These are phyloP conservation scores for Plenodomus tracheiphilus DNA, from an alignment of 2,329 filamentous ascomycete species.

Conservation along the genomic window DNA sequence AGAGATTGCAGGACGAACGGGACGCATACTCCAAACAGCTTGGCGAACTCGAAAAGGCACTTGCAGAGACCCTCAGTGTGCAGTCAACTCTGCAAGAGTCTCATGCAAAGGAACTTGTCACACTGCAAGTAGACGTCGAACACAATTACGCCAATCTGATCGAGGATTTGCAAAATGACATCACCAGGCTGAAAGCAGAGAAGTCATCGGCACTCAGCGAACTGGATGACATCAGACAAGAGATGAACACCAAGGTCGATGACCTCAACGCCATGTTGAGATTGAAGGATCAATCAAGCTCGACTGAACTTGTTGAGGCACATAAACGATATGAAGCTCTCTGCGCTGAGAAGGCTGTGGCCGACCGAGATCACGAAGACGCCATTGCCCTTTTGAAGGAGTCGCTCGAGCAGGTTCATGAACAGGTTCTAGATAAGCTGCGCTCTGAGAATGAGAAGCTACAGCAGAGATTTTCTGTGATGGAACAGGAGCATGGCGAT, in stretches of 20 bases:
- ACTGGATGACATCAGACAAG: slow-evolving; percentile 24
- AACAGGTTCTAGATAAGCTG: slow-evolving; percentile 26
- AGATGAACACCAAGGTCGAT: slow-evolving; percentile 24
- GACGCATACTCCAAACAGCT: slow-evolving; percentile 25
- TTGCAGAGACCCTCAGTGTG: slow-evolving; percentile 19
- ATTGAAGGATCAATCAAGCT: slow-evolving; percentile 18
- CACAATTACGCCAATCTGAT: slow-evolving; percentile 34
- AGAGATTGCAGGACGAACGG: slow-evolving; percentile 18
- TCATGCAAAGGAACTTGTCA: slow-evolving; percentile 27
- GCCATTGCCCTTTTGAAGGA: slow-evolving; percentile 31
- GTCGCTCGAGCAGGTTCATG: slow-evolving; percentile 30
- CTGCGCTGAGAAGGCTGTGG: slow-evolving; percentile 27
- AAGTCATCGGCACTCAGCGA: slow-evolving; percentile 26
- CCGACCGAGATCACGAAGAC: slow-evolving; percentile 34
- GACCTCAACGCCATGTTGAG: slow-evolving; percentile 23
- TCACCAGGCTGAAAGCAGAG: slow-evolving; percentile 31
- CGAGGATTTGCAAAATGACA: slow-evolving; percentile 32
- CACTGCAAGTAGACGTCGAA: slow-evolving; percentile 34
- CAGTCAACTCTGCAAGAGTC: slow-evolving; percentile 20
- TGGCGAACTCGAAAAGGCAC: slow-evolving; percentile 25
- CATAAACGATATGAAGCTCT: slow-evolving; percentile 32
- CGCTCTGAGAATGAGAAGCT: slow-evolving; percentile 29
- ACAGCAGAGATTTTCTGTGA: slow-evolving; percentile 23
- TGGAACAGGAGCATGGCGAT: slow-evolving; percentile 37
- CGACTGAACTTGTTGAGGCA: slow-evolving; percentile 23